These are phyloP conservation scores for Pezicula neosporulosa DNA, from an alignment of 2,329 filamentous ascomycete genomes.

Conservation along the genomic window DNA sequence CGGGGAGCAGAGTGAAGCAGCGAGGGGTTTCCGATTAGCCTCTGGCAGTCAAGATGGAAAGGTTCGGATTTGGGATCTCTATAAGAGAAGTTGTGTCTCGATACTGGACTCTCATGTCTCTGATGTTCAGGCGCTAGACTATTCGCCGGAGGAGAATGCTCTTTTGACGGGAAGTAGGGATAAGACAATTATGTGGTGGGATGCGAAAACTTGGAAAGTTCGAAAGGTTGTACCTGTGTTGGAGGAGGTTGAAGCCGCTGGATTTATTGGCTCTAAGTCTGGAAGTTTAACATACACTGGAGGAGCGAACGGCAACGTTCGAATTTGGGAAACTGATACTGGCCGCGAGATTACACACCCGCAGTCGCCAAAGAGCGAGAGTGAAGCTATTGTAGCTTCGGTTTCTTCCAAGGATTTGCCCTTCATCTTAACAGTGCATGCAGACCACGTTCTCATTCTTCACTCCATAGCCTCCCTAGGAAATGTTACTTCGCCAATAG, in stretches of 20 bases:
- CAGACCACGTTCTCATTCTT: constrained; percentile 82
- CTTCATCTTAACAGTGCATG: constrained; percentile 78
- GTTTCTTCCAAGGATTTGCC: constrained; percentile 63
- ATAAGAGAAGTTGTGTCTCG: constrained; percentile 74
- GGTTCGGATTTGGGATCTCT: constrained; percentile 85
- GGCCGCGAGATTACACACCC: constrained; percentile 78
- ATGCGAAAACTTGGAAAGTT: constrained; percentile 79
- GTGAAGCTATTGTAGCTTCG: constrained; percentile 67
- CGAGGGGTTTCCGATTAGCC: constrained; percentile 71
- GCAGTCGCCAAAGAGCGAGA: constrained; percentile 58
- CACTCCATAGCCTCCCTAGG: constrained; percentile 53
- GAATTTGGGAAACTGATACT: constrained; percentile 77
- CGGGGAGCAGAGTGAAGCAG: constrained; percentile 44
- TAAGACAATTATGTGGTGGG: constrained; percentile 93
- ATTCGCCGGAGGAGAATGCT: constrained; percentile 68
- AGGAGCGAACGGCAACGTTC: constrained; percentile 76
- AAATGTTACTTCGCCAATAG: constrained; percentile 30
- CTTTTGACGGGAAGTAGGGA: constrained; percentile 86
- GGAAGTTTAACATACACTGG: constrained; percentile 77
- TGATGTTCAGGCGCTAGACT: constrained; percentile 85
- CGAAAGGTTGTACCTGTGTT: constrained; percentile 78
- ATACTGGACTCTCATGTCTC: constrained; percentile 92
- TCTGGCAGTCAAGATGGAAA: constrained; percentile 94
- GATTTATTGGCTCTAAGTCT: constrained; percentile 60
- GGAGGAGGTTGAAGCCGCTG: constrained; percentile 80